A percentile compares a stretch with the other conserved stretches of the same genome.
These are phyloP conservation scores for Hygrophorus pudorinus DNA, from an alignment of 768 basidiomycete species.

Conservation along the genomic window DNA sequence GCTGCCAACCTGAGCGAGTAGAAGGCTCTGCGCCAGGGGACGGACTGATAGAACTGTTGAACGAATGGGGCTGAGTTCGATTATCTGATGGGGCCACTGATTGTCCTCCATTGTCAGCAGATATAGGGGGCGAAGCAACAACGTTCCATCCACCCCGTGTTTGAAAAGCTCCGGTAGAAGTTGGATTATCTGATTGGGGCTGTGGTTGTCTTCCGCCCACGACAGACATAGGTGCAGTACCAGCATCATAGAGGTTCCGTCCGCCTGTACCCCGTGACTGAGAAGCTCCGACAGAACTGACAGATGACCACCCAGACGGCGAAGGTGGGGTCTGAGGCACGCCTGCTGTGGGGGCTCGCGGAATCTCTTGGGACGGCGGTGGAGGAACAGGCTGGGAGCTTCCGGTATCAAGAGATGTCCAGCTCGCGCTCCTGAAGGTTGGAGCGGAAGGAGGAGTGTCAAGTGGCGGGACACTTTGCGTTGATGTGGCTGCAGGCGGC, in stretches of 20 bases:
- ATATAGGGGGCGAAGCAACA: too few relatives aligned
- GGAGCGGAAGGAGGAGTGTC: slow-evolving; percentile 23
- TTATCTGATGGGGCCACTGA: too few relatives aligned
- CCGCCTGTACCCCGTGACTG: too few relatives aligned
- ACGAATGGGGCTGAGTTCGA: slow-evolving; percentile 2
- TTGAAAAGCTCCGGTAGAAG: too few relatives aligned
- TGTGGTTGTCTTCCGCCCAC: too few relatives aligned
- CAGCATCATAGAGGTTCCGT: too few relatives aligned
- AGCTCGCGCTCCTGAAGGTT: slow-evolving; percentile 52
- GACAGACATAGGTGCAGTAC: too few relatives aligned
- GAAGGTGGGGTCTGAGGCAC: slow-evolving; percentile 11
- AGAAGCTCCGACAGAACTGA: too few relatives aligned
- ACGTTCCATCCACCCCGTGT: too few relatives aligned
- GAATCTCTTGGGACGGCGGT: slow-evolving; percentile 9
- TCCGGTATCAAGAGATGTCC: slow-evolving; percentile 54
- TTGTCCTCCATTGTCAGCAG: too few relatives aligned
- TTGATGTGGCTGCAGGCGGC: slow-evolving; percentile 13
- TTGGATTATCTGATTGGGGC: too few relatives aligned
- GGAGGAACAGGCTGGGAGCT: slow-evolving; percentile 20
- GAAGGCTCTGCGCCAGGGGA: slow-evolving; percentile 21
- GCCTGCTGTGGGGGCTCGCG: slow-evolving; percentile 7
- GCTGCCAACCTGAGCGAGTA: slow-evolving; percentile 45
- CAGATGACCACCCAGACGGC: too few relatives aligned
- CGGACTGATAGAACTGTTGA: slow-evolving; percentile 3
- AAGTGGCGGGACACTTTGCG: slow-evolving; percentile 5